These are phyloP conservation scores for Paraglomus occultum DNA, from an alignment of 192 early-diverging fungal species.

Conservation along the genomic window DNA sequence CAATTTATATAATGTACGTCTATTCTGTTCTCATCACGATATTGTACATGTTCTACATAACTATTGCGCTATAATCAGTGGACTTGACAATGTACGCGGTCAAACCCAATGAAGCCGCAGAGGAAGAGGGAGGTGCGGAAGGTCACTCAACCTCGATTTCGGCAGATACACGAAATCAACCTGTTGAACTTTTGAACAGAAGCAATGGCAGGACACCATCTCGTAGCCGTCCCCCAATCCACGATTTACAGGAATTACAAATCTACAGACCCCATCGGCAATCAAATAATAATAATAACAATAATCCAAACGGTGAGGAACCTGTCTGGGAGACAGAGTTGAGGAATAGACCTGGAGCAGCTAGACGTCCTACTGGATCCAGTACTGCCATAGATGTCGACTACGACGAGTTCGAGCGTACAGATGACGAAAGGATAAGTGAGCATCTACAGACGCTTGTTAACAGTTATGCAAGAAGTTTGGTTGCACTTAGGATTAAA, in stretches of 20 bases:
- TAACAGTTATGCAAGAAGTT: constrained; percentile 35
- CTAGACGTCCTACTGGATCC: constrained; percentile 17
- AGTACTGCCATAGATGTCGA: neutral
- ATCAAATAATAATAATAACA: neutral
- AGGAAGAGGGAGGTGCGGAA: neutral
- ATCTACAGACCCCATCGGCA: constrained; percentile 11
- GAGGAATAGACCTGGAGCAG: neutral
- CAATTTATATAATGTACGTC: neutral
- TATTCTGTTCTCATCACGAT: constrained; percentile 6
- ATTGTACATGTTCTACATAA: no score
- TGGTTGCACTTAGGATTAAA: constrained; percentile 33
- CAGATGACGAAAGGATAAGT: constrained; percentile 8
- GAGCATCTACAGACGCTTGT: constrained; percentile 40
- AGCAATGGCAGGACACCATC: neutral
- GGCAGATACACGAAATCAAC: neutral
- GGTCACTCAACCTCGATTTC: constrained; percentile 8
- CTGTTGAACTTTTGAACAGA: neutral
- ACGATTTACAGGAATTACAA: constrained; percentile 31
- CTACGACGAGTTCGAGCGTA: neutral
- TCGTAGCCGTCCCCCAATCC: constrained; percentile 6
- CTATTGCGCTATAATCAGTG: constrained; percentile 29
- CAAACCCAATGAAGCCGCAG: neutral
- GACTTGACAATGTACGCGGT: constrained; percentile 66
- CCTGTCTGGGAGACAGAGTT: neutral
- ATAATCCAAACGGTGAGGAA: neutral